Conservation (phyloP, 2,329 filamentous ascomycete species). For the Cadophora malorum region DNA sequence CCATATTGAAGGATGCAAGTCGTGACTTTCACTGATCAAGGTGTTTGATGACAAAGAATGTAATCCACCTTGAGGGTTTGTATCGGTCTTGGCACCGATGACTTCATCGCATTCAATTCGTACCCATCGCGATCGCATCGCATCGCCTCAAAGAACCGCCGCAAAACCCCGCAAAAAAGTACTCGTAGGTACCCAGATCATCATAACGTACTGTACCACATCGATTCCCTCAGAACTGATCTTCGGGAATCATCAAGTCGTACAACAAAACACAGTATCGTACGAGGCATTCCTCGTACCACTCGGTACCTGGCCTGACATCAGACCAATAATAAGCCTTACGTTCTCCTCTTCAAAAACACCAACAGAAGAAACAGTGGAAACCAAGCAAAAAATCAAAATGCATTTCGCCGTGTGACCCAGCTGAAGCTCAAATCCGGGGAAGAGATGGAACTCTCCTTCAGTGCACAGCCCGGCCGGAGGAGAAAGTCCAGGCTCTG, state of each 20-base stretch:
- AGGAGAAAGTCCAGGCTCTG: neutral
- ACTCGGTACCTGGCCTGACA: neutral
- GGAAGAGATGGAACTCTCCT: constrained; percentile 17
- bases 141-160: neutral
- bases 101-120: constrained; percentile 1
- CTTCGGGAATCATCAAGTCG: neutral
- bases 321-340: neutral
- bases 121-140: neutral
- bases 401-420: constrained; percentile 5
- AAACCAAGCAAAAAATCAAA: neutral
- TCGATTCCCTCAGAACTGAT: neutral
- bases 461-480: neutral
- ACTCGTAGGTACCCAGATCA: neutral
- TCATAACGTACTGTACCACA: neutral
- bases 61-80: neutral
- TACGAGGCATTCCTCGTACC: neutral
- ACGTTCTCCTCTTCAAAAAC: neutral
- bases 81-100: constrained; percentile 9
- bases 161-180: neutral
- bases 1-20: neutral
- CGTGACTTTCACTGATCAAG: neutral
- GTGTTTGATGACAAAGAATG: neutral
- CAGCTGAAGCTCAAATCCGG: constrained; percentile 11
- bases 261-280: neutral
- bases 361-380: neutral